Evolutionary conservation across 2,329 filamentous ascomycete species (phyloP), one percentile per base, ranked within the genome.

Genomic region (Microdochium nivale): DNA sequence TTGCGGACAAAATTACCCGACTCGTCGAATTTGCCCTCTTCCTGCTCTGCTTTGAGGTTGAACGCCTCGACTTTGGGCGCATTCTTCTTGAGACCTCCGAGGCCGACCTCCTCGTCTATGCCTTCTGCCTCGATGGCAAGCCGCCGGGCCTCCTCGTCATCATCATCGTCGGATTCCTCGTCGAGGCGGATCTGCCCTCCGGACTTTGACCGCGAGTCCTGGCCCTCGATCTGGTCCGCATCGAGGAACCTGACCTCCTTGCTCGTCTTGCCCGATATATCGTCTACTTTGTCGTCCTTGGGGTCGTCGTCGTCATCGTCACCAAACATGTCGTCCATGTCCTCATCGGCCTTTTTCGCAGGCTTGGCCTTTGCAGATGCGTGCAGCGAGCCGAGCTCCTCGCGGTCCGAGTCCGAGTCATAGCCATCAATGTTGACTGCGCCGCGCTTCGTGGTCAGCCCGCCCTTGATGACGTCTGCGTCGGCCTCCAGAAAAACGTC

Each of bases 361-460:
- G 40, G 40, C 40, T 44, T 44, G 16, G 21, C 40, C 19, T 44
- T 44, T 16, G 40, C 3, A 3, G 16, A 21, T 7, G 40, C 40
- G 21, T 44, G 40, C 4, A 60, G 52, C 2, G 55, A 54, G 52
- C 72, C 72, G 25, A 69, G 63, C 59, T 70, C 70, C 64, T 97
- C 94, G 57, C 95, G 92, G 50, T 87, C 82, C 2, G 92, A 95
- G 69, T 99, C 94, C 10, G 87, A 94, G 60, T 97, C 92, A 71
- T 97, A 99, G 49, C 94, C 94, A 63, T 97, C 94, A 40, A 99
- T 83, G 63, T 97, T 96, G 51, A 99, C 88, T 0, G 92, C 94
- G 59, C 92, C 92, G 56, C 94, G 88, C 67, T 96, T 96, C 1
- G 90, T 88, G 40, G 83, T 80, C 30, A 81, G 79, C 10, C 82